Base-by-base conservation (phyloP, 1,284 basidiomycete species). In the Pseudozyma tsukubaensis region DNA sequence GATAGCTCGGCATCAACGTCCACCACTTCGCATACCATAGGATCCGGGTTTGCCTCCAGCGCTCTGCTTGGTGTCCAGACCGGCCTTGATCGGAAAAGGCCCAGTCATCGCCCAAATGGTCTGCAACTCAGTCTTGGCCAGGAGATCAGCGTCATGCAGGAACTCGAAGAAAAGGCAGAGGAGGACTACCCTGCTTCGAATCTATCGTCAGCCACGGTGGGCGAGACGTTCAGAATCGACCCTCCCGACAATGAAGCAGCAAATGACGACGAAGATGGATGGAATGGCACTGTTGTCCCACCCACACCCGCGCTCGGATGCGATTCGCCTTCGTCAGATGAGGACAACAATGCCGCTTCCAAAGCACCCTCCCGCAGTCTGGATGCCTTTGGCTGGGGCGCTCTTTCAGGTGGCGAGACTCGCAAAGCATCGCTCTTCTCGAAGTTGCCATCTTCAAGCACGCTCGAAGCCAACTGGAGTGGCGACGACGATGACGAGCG, bases 131-230 rank as follows among this genome's bases (percentile, higher is more conserved):
- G 67, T 40, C 57, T 75, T 4, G 72, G 72, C 7, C 72, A 75
- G 29, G 72, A 63, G 49, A 75, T 75, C 51, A 65, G 63, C 21
- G 72, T 75, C 43, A 75, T 75, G 67, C 72, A 75, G 40, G 40
- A 70, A 24, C 59, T 75, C 16, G 72, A 70, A n/a, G 72, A 75
- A 21, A 56, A 56, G 6, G 67, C 72, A 12, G 72, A 75, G 35
- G 72, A 75, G 18, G 67, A 70, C 21, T 54, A 56, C 19, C 43
- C 61, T 8, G 16, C 54, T 2, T 73, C 71, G 18, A 59, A 45
- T 10, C 52, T 60, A 18, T 64, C 71, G 14, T 61, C 61, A 4
- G 65, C 71, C 12, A 44, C 52, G 0, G 58, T 45, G 2, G 65
- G 45, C 8, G 65, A 59, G 14, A 58, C 56, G 0, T 68, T 73